Evolutionary conservation across 208 protist species (phyloP).

Genomic region (Crithidia sp.): DNA sequence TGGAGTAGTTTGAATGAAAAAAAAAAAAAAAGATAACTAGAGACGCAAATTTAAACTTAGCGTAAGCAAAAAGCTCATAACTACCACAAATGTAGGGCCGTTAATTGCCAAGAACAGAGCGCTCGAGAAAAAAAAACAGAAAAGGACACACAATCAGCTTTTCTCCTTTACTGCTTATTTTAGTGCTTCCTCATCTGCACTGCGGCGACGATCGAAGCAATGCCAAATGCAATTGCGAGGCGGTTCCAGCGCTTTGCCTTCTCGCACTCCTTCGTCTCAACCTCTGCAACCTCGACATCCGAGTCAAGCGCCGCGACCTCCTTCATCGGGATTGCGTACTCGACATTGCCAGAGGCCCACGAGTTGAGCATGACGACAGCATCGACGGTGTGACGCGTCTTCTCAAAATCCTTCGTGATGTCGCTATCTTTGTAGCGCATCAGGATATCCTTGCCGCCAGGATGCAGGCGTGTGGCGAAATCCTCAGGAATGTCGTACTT

Average conservation of each 20-base stretch:
- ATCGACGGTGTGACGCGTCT: conserved; percentile 28
- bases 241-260: conserved; percentile 6
- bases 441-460: conserved; percentile 31
- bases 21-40: background rate
- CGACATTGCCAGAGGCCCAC: conserved; percentile 11
- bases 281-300: background rate
- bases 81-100: too few relatives aligned
- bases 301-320: background rate
- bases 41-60: too few relatives aligned
- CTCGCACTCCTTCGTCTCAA: conserved; percentile 8
- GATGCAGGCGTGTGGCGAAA: conserved; percentile 30
- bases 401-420: conserved; percentile 38
- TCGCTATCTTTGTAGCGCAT: conserved; percentile 35
- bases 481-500: conserved; percentile 35
- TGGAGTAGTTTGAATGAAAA: too few relatives aligned
- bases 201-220: background rate
- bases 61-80: too few relatives aligned
- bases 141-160: background rate
- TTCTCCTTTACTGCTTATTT: background rate
- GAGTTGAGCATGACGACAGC: conserved; percentile 19
- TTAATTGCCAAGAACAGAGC: background rate
- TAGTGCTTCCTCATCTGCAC: conserved; percentile 7
- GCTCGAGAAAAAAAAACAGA: background rate
- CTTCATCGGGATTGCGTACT: background rate
- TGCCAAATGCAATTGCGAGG: background rate